Evolutionary conservation across 2,329 filamentous ascomycete species (phyloP), one percentile per base, ranked within the genome.

Genomic region (Aschersonia sp.): DNA sequence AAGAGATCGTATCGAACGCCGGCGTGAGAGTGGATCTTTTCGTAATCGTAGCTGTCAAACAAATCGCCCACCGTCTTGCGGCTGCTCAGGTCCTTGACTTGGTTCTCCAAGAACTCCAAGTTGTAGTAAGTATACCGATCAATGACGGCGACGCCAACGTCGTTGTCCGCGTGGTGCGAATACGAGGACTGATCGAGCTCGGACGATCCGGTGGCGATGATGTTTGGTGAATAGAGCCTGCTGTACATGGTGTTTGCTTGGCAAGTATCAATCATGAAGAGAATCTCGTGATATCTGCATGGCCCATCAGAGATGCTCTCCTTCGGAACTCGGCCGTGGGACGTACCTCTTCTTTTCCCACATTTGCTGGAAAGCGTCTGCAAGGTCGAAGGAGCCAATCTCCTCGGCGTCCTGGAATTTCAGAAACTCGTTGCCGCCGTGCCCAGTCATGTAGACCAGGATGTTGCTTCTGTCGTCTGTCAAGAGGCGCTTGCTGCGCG

Each of bases 191-290:
- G 87, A 61, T 97, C 90, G 51, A 97, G 83, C 63, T 92, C 88
- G 4, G 86, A 94, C 33, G 87, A 94, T n/a, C 92, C 92, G 0
- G 94, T 98, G 0, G 92, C 92, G 58, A 98, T 88, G 58, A 98
- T 96, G 60, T 97, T 97, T 44, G 90, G 90, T 5, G 88, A 94
- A 71, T 98, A 98, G 60, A 98, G 87, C 58, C 95, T 90, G 62
- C 83, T 90, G 69, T 95, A 98, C 88, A 98, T 96, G 33, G 92
- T 98, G 65, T 98, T 98, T 48, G 92, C 92, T 69, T 98, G 92
- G 69, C 92, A 98, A 0, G 92, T 98, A 65, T 98, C 92, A 67
- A 98, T 98, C 92, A 98, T 98, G 72, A 98, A 98, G 49, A 98
- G 78, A 56, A 98, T 81, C 67, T 98, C 92, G 63, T 97, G 87